Evolutionary conservation across 805 yeast genomes (phyloP).

Genomic region (Yarrowia keelungensis): DNA sequence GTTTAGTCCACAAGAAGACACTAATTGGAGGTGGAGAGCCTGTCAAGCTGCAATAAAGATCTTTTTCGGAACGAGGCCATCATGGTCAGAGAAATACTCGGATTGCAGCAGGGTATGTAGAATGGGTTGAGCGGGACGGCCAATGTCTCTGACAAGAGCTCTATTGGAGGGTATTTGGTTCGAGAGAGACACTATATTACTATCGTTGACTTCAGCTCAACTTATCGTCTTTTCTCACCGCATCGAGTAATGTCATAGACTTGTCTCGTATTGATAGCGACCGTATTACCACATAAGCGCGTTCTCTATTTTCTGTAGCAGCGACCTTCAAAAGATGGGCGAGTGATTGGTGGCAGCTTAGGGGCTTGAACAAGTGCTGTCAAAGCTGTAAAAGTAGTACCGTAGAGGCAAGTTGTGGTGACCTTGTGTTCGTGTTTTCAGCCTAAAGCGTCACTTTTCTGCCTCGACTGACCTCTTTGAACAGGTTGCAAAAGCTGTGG

Average conservation of each 20-base stretch:
- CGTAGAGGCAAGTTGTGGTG: too few species aligned
- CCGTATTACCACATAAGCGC: constrained; percentile 17
- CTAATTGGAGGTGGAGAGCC: neutral
- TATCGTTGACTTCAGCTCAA: too few species aligned
- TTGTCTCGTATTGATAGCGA: neutral
- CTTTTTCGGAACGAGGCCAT: too few species aligned
- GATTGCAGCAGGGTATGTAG: neutral
- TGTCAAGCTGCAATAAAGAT: neutral
- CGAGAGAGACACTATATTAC: too few species aligned
- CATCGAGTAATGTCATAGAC: constrained; percentile 1
- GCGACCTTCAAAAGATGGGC: neutral
- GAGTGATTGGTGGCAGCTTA: neutral
- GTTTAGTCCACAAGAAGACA: neutral
- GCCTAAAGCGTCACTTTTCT: too few species aligned
- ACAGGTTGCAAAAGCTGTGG: constrained; percentile 10
- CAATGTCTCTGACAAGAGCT: neutral
- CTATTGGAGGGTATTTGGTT: neutral
- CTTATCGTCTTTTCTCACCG: neutral
- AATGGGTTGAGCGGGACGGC: neutral
- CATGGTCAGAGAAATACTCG: neutral
- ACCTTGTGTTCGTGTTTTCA: too few species aligned
- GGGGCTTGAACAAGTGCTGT: too few species aligned
- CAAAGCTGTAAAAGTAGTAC: too few species aligned
- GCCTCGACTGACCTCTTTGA: neutral
- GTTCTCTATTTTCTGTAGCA: neutral